A percentile compares a stretch with the other conserved stretches of the same genome.
Evolutionary conservation across 208 protist species (phyloP).

Genomic region (Wallacemonas rigidus): DNA sequence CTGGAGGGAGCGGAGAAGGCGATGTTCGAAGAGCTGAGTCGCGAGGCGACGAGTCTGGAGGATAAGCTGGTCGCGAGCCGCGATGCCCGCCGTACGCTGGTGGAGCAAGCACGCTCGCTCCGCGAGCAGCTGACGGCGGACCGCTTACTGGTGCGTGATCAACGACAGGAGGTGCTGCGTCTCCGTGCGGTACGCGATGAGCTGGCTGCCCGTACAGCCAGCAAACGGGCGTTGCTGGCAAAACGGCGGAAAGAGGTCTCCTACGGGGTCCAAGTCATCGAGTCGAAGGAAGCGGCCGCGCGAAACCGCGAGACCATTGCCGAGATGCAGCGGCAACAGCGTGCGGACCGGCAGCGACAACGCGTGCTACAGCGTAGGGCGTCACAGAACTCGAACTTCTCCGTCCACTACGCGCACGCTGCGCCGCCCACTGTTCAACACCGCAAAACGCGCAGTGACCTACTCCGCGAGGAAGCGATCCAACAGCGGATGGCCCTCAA

Average conservation of each 20-base stretch:
- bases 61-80: slow-evolving; percentile 45
- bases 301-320: slow-evolving; percentile 38
- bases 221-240: slow-evolving; percentile 28
- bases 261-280: slow-evolving; percentile 62
- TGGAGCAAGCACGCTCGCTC: slow-evolving; percentile 27
- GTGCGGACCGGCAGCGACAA: slow-evolving; percentile 38
- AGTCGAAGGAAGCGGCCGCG: slow-evolving; percentile 39
- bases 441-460: slow-evolving; percentile 52
- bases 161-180: slow-evolving; percentile 44
- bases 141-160: slow-evolving; percentile 65
- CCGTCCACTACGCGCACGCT: slow-evolving; percentile 29
- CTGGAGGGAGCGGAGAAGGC: slow-evolving; percentile 18
- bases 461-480: slow-evolving; percentile 68
- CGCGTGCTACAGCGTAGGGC: slow-evolving; percentile 27
- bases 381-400: slow-evolving; percentile 21
- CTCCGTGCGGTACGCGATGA: slow-evolving; percentile 41
- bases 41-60: slow-evolving; percentile 46
- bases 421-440: background rate
- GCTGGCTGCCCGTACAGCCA: slow-evolving; percentile 28
- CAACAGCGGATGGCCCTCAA: slow-evolving; percentile 51
- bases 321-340: slow-evolving; percentile 45
- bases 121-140: slow-evolving; percentile 61
- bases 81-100: slow-evolving; percentile 40
- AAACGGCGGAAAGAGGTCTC: slow-evolving; percentile 75
- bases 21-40: slow-evolving; percentile 44